Evolutionary conservation across 495 filamentous ascomycete genomes (phyloP), one percentile per base, ranked within the genome.

Genomic region (Bathelium albidoporum): DNA sequence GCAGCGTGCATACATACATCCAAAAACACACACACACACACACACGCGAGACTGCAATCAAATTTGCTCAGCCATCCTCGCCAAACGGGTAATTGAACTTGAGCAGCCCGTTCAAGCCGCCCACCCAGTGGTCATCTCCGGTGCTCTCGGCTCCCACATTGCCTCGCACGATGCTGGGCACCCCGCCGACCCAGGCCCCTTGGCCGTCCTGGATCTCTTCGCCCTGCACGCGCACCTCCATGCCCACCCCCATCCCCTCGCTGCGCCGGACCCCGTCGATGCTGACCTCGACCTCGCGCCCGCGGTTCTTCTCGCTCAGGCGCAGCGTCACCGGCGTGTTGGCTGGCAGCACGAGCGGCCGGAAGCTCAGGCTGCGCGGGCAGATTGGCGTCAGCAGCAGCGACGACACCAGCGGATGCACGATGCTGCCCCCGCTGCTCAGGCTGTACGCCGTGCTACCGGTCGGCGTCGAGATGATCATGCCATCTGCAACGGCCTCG

Each of bases 1-100:
- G 49, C 49, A 55, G 49, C 20, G 3, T 55, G 20, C 34, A 39
- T 49, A n/a, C n/a, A n/a, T n/a, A n/a, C n/a, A n/a, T n/a, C n/a
- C n/a, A n/a, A n/a, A n/a, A n/a, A n/a, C n/a, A n/a, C n/a, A n/a
- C n/a, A n/a, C 12, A n/a, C 20, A 55, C 29, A 9, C 29, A 55
- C 49, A 55, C 12, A 29, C 12, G 36, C 34, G 20, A 2, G 3
- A 11, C 14, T 34, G 31, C 58, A 18, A 20, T n/a, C 7, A n/a
- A n/a, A n/a, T n/a, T n/a, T 60, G 31, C 34, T 63, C 49, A 70
- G 44, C 24, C 68, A 68, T 87, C 80, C 70, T 95, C 90, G 0
- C 94, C 94, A 78, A 98, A 97, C 2, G 95, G 91, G 77, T 96
- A 88, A 73, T 98, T 98, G 69, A 97, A 98, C 77, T 98, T 98